Percentiles rank a stretch among this genome's conserved stretches.
phyloP scores from a whole-genome alignment of 2,329 filamentous ascomycete species.

The Metarhizium guizhouense region DNA sequence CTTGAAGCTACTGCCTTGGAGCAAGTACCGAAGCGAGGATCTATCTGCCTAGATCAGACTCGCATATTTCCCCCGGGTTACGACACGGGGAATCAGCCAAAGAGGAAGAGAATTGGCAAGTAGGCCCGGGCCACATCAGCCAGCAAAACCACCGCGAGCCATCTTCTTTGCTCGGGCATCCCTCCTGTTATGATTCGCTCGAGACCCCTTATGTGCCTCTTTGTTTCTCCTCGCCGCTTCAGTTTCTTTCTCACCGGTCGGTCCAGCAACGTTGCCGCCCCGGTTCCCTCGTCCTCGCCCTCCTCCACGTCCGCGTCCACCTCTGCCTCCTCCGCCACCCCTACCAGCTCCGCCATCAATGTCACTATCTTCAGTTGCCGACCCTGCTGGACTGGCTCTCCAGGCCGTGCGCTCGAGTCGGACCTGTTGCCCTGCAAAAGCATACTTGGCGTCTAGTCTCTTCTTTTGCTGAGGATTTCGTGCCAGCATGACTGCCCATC shows the following conservation, averaged over 20 bases:
- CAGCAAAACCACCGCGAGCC: conserved; percentile 39
- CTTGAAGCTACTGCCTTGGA: too few relatives aligned
- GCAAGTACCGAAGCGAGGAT: too few relatives aligned
- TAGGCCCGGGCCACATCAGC: conserved; percentile 14
- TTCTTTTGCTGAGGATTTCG: conserved; percentile 62
- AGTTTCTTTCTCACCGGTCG: conserved; percentile 60
- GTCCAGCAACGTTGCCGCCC: conserved; percentile 54
- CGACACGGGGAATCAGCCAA: conserved; percentile 2
- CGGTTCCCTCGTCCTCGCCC: conserved; percentile 32
- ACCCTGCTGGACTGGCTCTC: conserved; percentile 41
- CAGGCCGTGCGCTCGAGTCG: conserved; percentile 60
- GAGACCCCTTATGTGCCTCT: conserved; percentile 71
- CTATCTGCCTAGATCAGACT: conserved; percentile 10
- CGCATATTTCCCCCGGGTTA: conserved; percentile 1
- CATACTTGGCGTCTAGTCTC: conserved; percentile 61
- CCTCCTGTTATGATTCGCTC: conserved; percentile 79
- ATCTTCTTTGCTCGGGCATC: conserved; percentile 61
- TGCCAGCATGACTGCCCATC: conserved; percentile 81
- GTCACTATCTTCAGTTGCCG: conserved; percentile 49
- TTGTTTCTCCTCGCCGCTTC: conserved; percentile 65
- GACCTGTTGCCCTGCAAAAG: conserved; percentile 57
- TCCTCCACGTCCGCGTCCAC: conserved; percentile 33
- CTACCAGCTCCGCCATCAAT: conserved; percentile 30
- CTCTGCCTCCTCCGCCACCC: conserved; percentile 19
- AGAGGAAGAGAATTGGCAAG: conserved; percentile 8